Evolutionary conservation across 2,329 filamentous ascomycete species (phyloP).

Genomic region (Botrytis paeoniae): DNA sequence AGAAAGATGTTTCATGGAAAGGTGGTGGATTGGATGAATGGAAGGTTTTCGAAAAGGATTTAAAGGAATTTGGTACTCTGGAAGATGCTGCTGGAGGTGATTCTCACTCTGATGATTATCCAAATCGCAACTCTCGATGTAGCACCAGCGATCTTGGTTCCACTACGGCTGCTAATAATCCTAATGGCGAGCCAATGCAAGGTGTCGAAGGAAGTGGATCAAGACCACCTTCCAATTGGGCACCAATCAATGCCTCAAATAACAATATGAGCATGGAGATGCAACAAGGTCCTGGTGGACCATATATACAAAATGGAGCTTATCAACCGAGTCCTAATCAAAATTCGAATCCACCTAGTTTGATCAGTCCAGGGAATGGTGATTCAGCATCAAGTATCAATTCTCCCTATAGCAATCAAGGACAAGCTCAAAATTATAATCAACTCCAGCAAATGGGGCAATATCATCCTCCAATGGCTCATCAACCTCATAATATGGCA

Average conservation of each 20-base stretch:
- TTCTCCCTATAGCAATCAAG: constrained; percentile 29
- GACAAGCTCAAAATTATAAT: constrained; percentile 16
- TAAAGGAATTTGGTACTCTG: constrained; percentile 49
- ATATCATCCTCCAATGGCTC: constrained; percentile 16
- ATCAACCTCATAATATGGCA: constrained; percentile 15
- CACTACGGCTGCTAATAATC: constrained; percentile 20
- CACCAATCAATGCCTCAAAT: constrained; percentile 32
- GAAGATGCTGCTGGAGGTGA: constrained; percentile 29
- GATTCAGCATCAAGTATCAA: constrained; percentile 30
- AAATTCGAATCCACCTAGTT: constrained; percentile 29
- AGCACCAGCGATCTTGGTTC: constrained; percentile 33
- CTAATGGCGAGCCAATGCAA: constrained; percentile 36
- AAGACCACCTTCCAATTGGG: constrained; percentile 31
- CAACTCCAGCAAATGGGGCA: constrained; percentile 14
- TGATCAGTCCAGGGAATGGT: constrained; percentile 32
- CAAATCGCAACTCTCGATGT: constrained; percentile 28
- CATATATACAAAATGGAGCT: constrained; percentile 25
- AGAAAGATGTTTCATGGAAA: constrained; percentile 31
- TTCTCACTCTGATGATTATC: constrained; percentile 29
- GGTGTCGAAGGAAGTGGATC: constrained; percentile 30
- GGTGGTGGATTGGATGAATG: constrained; percentile 57
- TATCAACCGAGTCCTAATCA: constrained; percentile 30
- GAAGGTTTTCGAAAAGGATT: constrained; percentile 50
- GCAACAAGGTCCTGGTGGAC: constrained; percentile 26
- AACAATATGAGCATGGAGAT: constrained; percentile 31